Evolutionary conservation across 345 rosid genomes (phyloP), one percentile per base, ranked within the genome.

Genomic region (Ceriops tagal): DNA sequence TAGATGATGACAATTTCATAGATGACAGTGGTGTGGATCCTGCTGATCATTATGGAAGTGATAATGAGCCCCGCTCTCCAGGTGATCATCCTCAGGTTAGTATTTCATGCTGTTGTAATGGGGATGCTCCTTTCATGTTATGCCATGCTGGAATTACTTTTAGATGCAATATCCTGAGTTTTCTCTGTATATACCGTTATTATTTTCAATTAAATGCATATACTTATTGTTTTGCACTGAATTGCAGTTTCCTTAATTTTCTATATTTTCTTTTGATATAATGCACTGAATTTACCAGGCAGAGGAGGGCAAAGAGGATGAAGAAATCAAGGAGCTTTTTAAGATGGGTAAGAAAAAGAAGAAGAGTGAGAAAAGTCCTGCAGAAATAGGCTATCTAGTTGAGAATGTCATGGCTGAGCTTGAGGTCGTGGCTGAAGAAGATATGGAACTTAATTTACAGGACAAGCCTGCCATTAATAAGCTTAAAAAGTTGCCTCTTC

Each of bases 381-480:
- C 97, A 24, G 97, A 93, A 77, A 85, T 89, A 53, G 97, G 97
- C 0, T 68, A 89, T 61, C 74, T 88, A 53, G 97, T 93, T 24
- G 98, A 93, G 86, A 88, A 85, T 67, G 90, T 93, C 43, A 91
- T 91, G 95, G 98, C 98, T 68, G 97, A 93, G 82, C 96, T 93
- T 62, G 98, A 93, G 86, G 86, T 93, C 57, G 86, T 87, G 27
- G 96, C 93, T 56, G 98, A 93, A 72, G 95, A 91, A 83, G 98
- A 93, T 76, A 92, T 92, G 39, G 96, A 88, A 47, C 87, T 92
- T 43, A 93, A 89, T 57, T 85, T 88, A 69, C 88, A 78, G 49
- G 92, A 91, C 73, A 93, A 86, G 74, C 98, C 98, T 75, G 98
- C 97, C 13, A 75, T 91, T 59, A 93, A 86, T 82, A 93, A 93